Evolutionary conservation across 169 alveolate genomes (phyloP).

Genomic region (Babesia ovis): DNA sequence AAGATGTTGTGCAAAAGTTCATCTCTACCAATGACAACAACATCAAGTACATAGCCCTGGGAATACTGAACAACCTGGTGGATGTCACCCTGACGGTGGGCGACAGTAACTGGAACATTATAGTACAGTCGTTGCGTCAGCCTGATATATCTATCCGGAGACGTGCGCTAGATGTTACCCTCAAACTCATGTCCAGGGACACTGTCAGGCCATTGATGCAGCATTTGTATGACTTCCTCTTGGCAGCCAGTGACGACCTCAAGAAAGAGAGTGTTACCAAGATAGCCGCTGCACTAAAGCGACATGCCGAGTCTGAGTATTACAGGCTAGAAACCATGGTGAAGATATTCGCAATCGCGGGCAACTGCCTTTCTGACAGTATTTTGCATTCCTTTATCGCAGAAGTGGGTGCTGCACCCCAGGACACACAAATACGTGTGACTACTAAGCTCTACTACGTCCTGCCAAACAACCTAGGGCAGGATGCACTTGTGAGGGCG

Average conservation of each 20-base stretch:
- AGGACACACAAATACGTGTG: constrained; percentile 77
- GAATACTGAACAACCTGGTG: constrained; percentile 88
- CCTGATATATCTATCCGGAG: constrained; percentile 94
- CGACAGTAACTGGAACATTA: constrained; percentile 70
- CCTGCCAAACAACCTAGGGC: constrained; percentile 82
- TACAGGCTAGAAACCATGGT: constrained; percentile 84
- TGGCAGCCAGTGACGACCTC: constrained; percentile 87
- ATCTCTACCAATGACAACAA: constrained; percentile 91
- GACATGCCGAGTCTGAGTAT: constrained; percentile 80
- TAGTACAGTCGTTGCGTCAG: constrained; percentile 89
- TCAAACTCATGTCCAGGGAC: constrained; percentile 88
- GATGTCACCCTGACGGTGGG: constrained; percentile 84
- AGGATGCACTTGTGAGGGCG: constrained; percentile 86
- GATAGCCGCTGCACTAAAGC: constrained; percentile 83
- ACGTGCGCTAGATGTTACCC: constrained; percentile 95
- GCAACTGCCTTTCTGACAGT: constrained; percentile 80
- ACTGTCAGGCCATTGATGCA: constrained; percentile 90
- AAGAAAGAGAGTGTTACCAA: constrained; percentile 87
- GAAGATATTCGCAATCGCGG: constrained; percentile 89
- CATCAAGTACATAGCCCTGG: constrained; percentile 85
- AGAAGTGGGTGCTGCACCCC: constrained; percentile 75
- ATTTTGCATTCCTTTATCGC: constrained; percentile 78
- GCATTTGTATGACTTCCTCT: constrained; percentile 88
- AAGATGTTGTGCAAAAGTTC: constrained; percentile 93
- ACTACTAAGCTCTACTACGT: constrained; percentile 81